These are phyloP conservation scores for Pseudofabraea citricarpa DNA, from an alignment of 2,329 filamentous ascomycete species.

Conservation along the genomic window DNA sequence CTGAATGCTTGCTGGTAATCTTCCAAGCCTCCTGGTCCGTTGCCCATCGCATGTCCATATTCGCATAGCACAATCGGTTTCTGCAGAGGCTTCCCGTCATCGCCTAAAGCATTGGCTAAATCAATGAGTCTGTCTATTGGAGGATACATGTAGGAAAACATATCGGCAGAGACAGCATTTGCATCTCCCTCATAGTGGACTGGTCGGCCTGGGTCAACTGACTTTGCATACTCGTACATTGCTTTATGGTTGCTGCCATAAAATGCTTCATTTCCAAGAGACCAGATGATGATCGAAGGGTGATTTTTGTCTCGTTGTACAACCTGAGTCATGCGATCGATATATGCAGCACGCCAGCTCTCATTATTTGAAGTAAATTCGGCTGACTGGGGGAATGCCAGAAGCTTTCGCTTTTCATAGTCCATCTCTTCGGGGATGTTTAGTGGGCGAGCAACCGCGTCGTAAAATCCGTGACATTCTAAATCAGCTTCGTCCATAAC, in stretches of 20 bases:
- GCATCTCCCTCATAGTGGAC: conserved; percentile 54
- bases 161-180: conserved; percentile 45
- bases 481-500: conserved; percentile 48
- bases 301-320: conserved; percentile 68
- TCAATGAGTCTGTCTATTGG: conserved; percentile 36
- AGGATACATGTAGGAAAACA: conserved; percentile 54
- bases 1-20: conserved; percentile 62
- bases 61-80: conserved; percentile 59
- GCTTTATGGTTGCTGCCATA: conserved; percentile 63
- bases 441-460: conserved; percentile 38
- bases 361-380: conserved; percentile 58
- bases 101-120: conserved; percentile 33
- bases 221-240: conserved; percentile 57
- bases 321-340: conserved; percentile 61
- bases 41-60: conserved; percentile 65
- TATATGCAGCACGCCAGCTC: conserved; percentile 57
- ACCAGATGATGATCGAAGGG: conserved; percentile 68
- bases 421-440: conserved; percentile 51
- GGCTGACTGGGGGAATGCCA: conserved; percentile 49
- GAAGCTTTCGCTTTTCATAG: conserved; percentile 54
- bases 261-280: conserved; percentile 68
- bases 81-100: conserved; percentile 30
- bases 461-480: conserved; percentile 45
- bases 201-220: conserved; percentile 43
- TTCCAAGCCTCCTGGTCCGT: conserved; percentile 64